These are phyloP conservation scores for Leishmania tropica DNA, from an alignment of 208 protist species.

Conservation along the genomic window DNA sequence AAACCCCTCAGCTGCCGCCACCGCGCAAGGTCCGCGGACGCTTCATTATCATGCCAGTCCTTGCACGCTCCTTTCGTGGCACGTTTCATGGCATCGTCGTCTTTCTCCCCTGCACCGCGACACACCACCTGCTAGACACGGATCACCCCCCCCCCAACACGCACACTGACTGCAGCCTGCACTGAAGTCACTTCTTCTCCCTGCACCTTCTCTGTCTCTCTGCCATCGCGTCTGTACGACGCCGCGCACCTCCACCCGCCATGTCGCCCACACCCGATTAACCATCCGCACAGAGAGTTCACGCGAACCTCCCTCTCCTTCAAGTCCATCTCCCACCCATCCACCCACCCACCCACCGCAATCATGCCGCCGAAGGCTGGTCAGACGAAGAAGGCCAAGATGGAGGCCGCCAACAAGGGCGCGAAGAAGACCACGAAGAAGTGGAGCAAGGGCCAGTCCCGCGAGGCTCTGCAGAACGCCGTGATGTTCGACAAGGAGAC, in stretches of 20 bases:
- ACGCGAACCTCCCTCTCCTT: conserved; percentile 22
- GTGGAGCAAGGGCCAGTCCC: conserved; percentile 91
- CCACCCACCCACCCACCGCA: neutral
- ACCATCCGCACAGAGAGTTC: conserved; percentile 29
- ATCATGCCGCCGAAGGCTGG: conserved; percentile 75
- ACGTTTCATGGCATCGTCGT: neutral
- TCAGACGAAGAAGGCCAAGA: conserved; percentile 72
- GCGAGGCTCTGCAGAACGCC: conserved; percentile 91
- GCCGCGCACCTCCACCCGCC: neutral
- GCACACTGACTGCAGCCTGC: neutral
- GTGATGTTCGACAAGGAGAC: conserved; percentile 93
- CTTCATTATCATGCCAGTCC: neutral
- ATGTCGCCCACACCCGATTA: neutral
- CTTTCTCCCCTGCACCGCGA: neutral
- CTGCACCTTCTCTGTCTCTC: neutral
- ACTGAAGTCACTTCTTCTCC: neutral
- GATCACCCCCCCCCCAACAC: neutral
- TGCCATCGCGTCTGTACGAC: neutral
- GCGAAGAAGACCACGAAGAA: conserved; percentile 93
- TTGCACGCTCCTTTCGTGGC: neutral
- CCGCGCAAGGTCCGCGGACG: neutral
- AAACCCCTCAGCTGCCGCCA: neutral
- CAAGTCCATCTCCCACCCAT: neutral
- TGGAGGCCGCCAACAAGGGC: conserved; percentile 72
- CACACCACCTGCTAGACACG: neutral